A percentile compares a stretch with the other conserved stretches of the same genome.
Conservation (phyloP, 2,329 filamentous ascomycete genomes). For the Arthroderma sp. region DNA sequence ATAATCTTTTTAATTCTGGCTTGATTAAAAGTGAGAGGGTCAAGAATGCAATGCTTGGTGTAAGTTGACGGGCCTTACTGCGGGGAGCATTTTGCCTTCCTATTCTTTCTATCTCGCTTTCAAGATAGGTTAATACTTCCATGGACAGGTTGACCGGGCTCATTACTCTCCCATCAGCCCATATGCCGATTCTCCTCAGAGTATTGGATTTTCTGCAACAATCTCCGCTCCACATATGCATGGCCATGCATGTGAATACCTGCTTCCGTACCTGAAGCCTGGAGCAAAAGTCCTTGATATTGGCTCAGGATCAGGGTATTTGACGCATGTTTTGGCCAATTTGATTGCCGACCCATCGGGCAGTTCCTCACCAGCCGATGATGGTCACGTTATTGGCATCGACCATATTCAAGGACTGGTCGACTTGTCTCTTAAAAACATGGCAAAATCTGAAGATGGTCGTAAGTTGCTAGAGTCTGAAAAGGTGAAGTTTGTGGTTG, state of each 20-base stretch:
- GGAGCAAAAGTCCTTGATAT: slow-evolving; percentile 54
- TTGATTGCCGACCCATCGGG: slow-evolving; percentile 37
- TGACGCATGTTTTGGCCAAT: slow-evolving; percentile 79
- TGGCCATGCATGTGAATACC: slow-evolving; percentile 49
- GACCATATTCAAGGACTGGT: slow-evolving; percentile 58
- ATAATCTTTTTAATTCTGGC: slow-evolving; percentile 58
- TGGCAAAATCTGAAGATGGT: slow-evolving; percentile 50
- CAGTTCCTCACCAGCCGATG: slow-evolving; percentile 13
- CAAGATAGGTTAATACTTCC: not conserved
- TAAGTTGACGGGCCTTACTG: slow-evolving; percentile 22
- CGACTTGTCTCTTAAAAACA: slow-evolving; percentile 51
- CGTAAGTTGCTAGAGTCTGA: slow-evolving; percentile 47
- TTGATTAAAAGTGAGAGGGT: slow-evolving; percentile 62
- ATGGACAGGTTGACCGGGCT: slow-evolving; percentile 63
- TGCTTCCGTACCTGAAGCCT: slow-evolving; percentile 45
- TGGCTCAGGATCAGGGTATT: slow-evolving; percentile 64
- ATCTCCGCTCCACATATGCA: slow-evolving; percentile 66
- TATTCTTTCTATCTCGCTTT: slow-evolving; percentile 1
- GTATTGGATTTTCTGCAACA: slow-evolving; percentile 54
- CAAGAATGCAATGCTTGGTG: slow-evolving; percentile 65
- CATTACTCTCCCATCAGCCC: slow-evolving; percentile 62
- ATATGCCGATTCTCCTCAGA: slow-evolving; percentile 61
- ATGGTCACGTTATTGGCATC: slow-evolving; percentile 51
- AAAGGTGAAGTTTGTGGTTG: slow-evolving; percentile 57
- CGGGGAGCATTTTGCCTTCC: not conserved